phyloP scores from a whole-genome alignment of 352 stramenopile species.

The Globisporangium echinulatum region DNA sequence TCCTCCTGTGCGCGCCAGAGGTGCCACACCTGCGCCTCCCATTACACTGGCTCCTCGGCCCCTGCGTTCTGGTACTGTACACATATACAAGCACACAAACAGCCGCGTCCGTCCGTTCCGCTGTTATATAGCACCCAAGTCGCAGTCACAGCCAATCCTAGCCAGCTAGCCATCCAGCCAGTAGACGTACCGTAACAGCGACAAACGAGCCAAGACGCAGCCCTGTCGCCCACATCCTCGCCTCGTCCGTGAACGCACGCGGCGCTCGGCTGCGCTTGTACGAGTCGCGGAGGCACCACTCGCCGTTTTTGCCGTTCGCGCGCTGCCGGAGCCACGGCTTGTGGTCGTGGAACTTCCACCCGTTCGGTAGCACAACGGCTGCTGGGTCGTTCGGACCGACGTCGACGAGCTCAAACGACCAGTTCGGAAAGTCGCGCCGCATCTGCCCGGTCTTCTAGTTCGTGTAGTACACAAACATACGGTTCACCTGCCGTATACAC shows the following conservation, averaged over 20 bases:
- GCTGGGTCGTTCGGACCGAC: slow-evolving; percentile 75
- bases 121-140: too few relatives aligned
- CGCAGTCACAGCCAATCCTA: too few relatives aligned
- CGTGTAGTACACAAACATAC: slow-evolving; percentile 80
- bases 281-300: slow-evolving; percentile 54
- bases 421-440: slow-evolving; percentile 54
- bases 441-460: slow-evolving; percentile 72
- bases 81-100: neutral
- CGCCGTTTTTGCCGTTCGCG: slow-evolving; percentile 67
- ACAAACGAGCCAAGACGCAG: slow-evolving; percentile 53
- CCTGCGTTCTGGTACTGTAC: slow-evolving; percentile 64
- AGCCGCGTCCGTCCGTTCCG: too few relatives aligned
- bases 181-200: slow-evolving; percentile 45
- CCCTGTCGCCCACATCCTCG: slow-evolving; percentile 50
- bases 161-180: too few relatives aligned
- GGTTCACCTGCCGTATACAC: slow-evolving; percentile 2
- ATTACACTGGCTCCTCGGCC: slow-evolving; percentile 59
- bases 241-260: slow-evolving; percentile 36
- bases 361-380: slow-evolving; percentile 55
- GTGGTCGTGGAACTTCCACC: slow-evolving; percentile 66
- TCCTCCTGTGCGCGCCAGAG: slow-evolving; percentile 60
- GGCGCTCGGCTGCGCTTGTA: slow-evolving; percentile 43
- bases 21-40: slow-evolving; percentile 84
- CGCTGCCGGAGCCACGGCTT: slow-evolving; percentile 47
- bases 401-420: slow-evolving; percentile 61